Evolutionary conservation across 164 flowering plant species (phyloP).

Genomic region (Vitis amurensis): DNA sequence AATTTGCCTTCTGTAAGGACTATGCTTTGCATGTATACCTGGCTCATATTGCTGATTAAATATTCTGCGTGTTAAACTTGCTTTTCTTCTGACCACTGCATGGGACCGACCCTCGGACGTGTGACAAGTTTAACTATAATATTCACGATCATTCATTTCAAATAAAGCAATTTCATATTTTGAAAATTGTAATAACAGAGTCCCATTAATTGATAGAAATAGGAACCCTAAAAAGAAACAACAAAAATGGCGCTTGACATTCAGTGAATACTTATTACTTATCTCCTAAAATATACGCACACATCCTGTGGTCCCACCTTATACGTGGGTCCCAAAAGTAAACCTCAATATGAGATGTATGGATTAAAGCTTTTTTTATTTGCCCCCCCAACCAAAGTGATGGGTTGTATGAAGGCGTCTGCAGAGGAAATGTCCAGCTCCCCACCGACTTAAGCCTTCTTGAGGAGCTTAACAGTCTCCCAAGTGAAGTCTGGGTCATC

Average conservation of each 20-base stretch:
- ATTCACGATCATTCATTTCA: too few species aligned
- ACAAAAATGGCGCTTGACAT: background rate
- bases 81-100: background rate
- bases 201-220: too few species aligned
- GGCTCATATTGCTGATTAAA: background rate
- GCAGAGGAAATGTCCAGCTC: background rate
- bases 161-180: too few species aligned
- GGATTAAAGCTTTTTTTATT: constrained; percentile 19
- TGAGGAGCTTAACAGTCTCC: constrained; percentile 57
- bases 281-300: background rate
- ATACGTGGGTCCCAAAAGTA: background rate
- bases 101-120: too few species aligned
- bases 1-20: too few species aligned
- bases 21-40: background rate
- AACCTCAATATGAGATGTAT: constrained; percentile 1
- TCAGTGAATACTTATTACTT: background rate
- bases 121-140: too few species aligned
- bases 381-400: background rate
- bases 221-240: background rate
- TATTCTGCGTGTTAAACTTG: background rate
- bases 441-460: constrained; percentile 33
- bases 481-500: constrained; percentile 74
- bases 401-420: constrained; percentile 8
- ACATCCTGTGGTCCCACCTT: background rate
- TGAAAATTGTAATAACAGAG: too few species aligned